phyloP scores from a whole-genome alignment of 352 stramenopile genomes.

The Elongisporangium prolatum region DNA sequence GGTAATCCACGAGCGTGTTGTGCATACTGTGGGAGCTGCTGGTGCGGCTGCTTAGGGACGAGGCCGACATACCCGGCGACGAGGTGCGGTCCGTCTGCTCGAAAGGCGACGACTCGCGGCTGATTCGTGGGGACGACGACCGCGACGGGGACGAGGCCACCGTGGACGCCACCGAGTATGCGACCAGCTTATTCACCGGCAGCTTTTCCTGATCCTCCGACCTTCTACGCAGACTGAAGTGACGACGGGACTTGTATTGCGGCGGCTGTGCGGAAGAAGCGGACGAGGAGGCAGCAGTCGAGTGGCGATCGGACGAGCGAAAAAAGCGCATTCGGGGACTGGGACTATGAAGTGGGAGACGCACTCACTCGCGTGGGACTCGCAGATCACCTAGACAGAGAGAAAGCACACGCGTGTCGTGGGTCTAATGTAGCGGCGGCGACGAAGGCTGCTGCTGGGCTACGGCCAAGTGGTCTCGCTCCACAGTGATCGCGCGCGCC shows the following conservation, averaged over 20 bases:
- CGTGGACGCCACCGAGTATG: slow-evolving; percentile 18
- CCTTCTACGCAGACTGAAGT: slow-evolving; percentile 65
- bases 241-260: slow-evolving; percentile 42
- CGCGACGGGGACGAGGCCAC: slow-evolving; percentile 4
- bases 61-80: slow-evolving; percentile 1
- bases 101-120: slow-evolving; percentile 7
- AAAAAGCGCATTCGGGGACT: background rate
- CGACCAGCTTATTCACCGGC: background rate
- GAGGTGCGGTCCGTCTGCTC: slow-evolving; percentile 9
- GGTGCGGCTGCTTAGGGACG: slow-evolving; percentile 11
- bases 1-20: slow-evolving; percentile 65
- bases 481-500: background rate
- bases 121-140: slow-evolving; percentile 11
- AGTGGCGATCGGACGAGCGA: background rate
- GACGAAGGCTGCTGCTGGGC: background rate
- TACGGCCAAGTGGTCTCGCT: background rate
- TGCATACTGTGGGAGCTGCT: slow-evolving; percentile 17
- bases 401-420: background rate
- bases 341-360: background rate
- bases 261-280: slow-evolving; percentile 55
- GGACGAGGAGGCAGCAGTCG: slow-evolving; percentile 4
- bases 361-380: background rate
- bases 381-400: background rate
- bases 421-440: background rate
- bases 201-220: slow-evolving; percentile 23